Evolutionary conservation across 192 early-diverging fungal genomes (phyloP), one percentile per base, ranked within the genome.

Genomic region (Backusella macrospora): DNA sequence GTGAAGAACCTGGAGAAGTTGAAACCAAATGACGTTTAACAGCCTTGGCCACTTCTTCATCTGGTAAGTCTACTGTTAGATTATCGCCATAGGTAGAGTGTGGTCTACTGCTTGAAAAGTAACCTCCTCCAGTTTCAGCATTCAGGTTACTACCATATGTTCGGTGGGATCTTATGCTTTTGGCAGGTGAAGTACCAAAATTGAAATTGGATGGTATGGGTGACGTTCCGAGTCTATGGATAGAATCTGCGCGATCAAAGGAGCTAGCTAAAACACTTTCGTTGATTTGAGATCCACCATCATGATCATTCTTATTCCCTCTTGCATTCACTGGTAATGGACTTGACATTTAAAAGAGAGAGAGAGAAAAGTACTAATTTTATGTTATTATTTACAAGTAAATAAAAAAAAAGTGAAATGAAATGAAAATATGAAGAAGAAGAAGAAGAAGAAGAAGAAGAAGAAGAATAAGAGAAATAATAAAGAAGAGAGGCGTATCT

Each of bases 1-100:
- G 42, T 15, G 43, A 42, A 46, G 67, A 68, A 23, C 67, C 45
- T 40, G 80, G 10, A 80, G 80, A 45, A 70, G 81, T 38, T 86
- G 86, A 62, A n/a, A 93, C 90, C 68, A 93, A 81, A 67, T 93
- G 90, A 49, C 88, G 84, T 68, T 86, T 89, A 8, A 93, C 84
- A 29, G 89, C 87, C 72, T 88, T 86, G 1, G 90, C 90, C 14
- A 81, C 83, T 59, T 84, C 82, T 23, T 86, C 83, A 0, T 83
- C 82, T 44, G 86, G 85, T 45, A 88, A 79, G 55, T 88, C 81
- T 2, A 66, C 65, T 0, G 65, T 43, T 3, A 47, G 21, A 15
- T 47, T 68, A 26, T 68, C 67, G 14, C 45, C 45, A 47, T 47
- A 68, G 13, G 45, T 26, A 45, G 67, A 68, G 6, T 45, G 67